A percentile compares a stretch with the other conserved stretches of the same genome.
These are phyloP conservation scores for Neodidymelliopsis sp. DNA, from an alignment of 2,329 filamentous ascomycete genomes.

Conservation along the genomic window DNA sequence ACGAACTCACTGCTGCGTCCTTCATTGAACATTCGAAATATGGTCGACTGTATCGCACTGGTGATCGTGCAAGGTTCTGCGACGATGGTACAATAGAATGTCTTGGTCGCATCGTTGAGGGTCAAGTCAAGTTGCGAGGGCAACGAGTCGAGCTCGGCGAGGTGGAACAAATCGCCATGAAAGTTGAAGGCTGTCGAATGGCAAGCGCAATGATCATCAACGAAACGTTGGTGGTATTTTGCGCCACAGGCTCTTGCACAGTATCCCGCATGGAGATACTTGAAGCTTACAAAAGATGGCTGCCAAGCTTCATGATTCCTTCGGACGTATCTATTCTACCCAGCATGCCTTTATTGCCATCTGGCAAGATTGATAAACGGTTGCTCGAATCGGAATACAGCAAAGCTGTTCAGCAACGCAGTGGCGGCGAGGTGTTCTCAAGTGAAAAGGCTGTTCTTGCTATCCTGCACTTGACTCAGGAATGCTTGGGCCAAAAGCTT, in stretches of 20 bases:
- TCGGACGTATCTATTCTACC: constrained; percentile 70
- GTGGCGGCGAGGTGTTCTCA: constrained; percentile 12
- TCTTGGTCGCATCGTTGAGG: constrained; percentile 77
- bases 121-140: constrained; percentile 86
- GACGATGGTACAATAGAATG: constrained; percentile 78
- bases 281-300: constrained; percentile 72
- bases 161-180: constrained; percentile 47
- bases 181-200: constrained; percentile 59
- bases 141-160: constrained; percentile 82
- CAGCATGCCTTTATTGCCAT: constrained; percentile 76
- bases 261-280: constrained; percentile 58
- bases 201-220: constrained; percentile 72
- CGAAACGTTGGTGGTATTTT: constrained; percentile 77
- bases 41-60: constrained; percentile 81
- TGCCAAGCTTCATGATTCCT: constrained; percentile 85
- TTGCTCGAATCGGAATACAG: constrained; percentile 65
- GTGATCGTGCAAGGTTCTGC: constrained; percentile 78
- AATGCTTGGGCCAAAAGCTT: constrained; percentile 52
- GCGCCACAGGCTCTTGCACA: constrained; percentile 60
- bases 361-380: constrained; percentile 82
- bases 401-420: constrained; percentile 29
- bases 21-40: constrained; percentile 72
- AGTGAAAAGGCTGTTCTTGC: constrained; percentile 24
- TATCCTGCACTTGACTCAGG: constrained; percentile 54
- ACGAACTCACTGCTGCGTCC: constrained; percentile 73